Conservation (phyloP, 2,329 filamentous ascomycete genomes). For the Paradendryphiella salina region DNA sequence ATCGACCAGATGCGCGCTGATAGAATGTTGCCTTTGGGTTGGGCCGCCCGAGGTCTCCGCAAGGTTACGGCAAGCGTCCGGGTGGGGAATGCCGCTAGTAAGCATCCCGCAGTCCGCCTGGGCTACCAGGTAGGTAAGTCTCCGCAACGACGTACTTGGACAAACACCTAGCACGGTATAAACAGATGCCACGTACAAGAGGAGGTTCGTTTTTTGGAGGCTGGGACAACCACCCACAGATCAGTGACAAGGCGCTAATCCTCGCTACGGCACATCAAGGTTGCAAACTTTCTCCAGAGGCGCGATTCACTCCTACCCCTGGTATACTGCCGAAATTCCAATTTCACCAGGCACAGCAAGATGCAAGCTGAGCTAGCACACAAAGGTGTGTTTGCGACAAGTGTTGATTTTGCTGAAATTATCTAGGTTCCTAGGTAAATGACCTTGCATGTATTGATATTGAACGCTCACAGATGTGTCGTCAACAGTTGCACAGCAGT, state of each 20-base stretch:
- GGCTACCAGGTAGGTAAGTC: conserved; percentile 1
- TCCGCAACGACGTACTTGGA: conserved; percentile 1
- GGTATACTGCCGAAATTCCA: too few relatives aligned
- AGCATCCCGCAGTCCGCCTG: conserved; percentile 1
- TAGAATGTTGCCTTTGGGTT: neutral
- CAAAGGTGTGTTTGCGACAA: too few relatives aligned
- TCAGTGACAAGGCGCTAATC: neutral
- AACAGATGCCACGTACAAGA: too few relatives aligned
- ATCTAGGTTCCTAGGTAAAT: too few relatives aligned
- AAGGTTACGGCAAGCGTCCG: neutral
- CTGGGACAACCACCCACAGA: neutral
- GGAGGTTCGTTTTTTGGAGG: neutral
- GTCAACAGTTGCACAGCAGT: conserved; percentile 1
- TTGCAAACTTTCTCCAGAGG: too few relatives aligned
- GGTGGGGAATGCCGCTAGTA: conserved; percentile 15
- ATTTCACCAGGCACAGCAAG: too few relatives aligned
- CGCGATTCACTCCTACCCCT: too few relatives aligned
- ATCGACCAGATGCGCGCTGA: neutral
- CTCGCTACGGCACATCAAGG: too few relatives aligned
- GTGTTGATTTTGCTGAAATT: too few relatives aligned
- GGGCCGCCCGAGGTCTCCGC: conserved; percentile 3
- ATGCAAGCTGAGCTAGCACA: too few relatives aligned
- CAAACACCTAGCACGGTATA: neutral
- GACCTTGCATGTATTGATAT: too few relatives aligned
- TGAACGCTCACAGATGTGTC: neutral